phyloP scores from a whole-genome alignment of 2,329 filamentous ascomycete genomes.

The Ilyonectria robusta region DNA sequence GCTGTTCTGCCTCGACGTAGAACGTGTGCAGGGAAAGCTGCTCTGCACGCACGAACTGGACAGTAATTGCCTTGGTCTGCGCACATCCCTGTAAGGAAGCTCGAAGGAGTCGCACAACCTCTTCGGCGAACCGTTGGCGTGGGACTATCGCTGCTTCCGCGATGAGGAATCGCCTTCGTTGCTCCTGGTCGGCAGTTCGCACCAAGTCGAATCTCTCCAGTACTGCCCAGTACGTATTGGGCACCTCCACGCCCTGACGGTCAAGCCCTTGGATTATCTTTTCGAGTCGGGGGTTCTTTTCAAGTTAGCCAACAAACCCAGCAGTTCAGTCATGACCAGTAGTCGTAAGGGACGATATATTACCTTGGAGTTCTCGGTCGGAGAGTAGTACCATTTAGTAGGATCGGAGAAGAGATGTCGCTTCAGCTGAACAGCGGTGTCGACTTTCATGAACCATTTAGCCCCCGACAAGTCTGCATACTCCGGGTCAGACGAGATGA shows the following conservation, averaged over 20 bases:
- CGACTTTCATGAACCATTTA: not conserved
- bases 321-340: not conserved
- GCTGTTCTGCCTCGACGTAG: not conserved
- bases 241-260: constrained; percentile 15
- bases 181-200: constrained; percentile 13
- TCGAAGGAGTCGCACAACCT: constrained; percentile 12
- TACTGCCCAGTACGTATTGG: constrained; percentile 26
- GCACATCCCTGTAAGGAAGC: constrained; percentile 15
- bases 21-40: not conserved
- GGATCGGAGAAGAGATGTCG: constrained; percentile 25
- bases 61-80: not conserved
- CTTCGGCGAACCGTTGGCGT: not conserved
- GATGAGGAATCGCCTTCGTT: constrained; percentile 18
- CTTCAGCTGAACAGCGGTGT: constrained; percentile 9
- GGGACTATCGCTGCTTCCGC: constrained; percentile 1
- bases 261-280: constrained; percentile 22
- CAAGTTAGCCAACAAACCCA: not conserved
- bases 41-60: constrained; percentile 13
- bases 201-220: constrained; percentile 3
- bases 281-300: constrained; percentile 20
- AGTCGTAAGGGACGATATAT: not conserved
- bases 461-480: constrained; percentile 28
- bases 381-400: constrained; percentile 32
- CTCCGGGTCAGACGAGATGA: constrained; percentile 15
- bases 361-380: constrained; percentile 12